Evolutionary conservation across 1,139 yeast species (phyloP), one percentile per base, ranked within the genome.

Genomic region (Pichia sp.): DNA sequence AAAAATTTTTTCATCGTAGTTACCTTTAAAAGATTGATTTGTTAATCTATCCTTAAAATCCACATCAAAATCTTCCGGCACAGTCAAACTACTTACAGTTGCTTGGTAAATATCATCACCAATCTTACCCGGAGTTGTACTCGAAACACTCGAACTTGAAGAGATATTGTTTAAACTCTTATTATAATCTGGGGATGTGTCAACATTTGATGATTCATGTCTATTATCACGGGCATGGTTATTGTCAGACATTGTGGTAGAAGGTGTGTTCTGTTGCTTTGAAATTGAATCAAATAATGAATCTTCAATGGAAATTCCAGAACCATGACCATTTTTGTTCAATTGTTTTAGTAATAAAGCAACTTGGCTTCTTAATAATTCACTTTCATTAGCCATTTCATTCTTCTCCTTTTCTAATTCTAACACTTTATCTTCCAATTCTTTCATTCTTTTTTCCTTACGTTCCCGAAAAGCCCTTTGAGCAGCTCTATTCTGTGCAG

Each of bases 401-500:
- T 59, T 74, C 55, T 83, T 83, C 57, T 82, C 85, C 54, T 76
- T 77, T 66, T 90, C 96, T 56, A 90, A 73, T 52, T 69, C 67
- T 50, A 73, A 67, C 20, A 90, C 95, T 57, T 85, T 82, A 48
- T 81, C 83, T 63, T 90, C 97, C 53, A 92, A 73, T 53, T 89
- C 96, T 61, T 82, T 78, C 82, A 92, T 77, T 61, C 85, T 88
- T 49, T 75, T 75, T 65, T 92, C 97, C 66, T 92, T 92, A 55
- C 98, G 78, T 66, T 92, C 97, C 53, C 98, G 74, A 67, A 89
- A 92, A 11, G 97, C 97, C 49, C 97, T 74, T 68, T 92, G 98
- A 22, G 98, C 98, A 8, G 97, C 97, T 61, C 98, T 76, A 66
- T 92, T 92, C 68, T 92, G 98, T 1, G 97, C 97, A 22, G 96